Evolutionary conservation across 305 asterid genomes (phyloP), one percentile per base, ranked within the genome.

Genomic region (Fraxinus albicans): DNA sequence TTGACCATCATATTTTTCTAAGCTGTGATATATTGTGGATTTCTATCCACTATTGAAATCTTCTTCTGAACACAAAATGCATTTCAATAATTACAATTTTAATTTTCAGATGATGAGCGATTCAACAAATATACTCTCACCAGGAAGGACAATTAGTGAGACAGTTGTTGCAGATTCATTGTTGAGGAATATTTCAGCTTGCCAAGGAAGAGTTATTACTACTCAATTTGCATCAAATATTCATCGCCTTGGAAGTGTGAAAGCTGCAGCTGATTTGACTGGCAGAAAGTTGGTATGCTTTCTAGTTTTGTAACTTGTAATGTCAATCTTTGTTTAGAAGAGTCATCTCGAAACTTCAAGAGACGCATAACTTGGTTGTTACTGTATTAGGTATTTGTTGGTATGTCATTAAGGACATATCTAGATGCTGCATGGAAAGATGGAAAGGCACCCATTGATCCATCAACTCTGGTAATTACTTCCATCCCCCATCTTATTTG

Each of bases 391-490:
- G 99, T 94, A 34, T 97, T 97, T 90, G 99, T 97, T 87, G 99
- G 99, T 78, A 95, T 97, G 99, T 88, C 99, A 84, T 89, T 97
- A 91, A 92, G 98, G 92, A 95, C 98, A 65, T 97, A 97, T 89
- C 98, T 97, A 31, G 99, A 97, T 13, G 99, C 99, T 90, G 98
- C 99, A 21, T 97, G 98, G 98, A 97, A 86, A 90, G 99, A 94
- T 88, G 99, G 99, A 85, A 95, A 92, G 86, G 98, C 99, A 60
- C 98, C 98, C 33, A 93, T 97, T 76, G 99, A 97, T 91, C 99
- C 99, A 84, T 97, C 98, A 80, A 92, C 98, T 79, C 92, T 97
- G 98, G 99, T 97, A 93, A 91, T 84, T 60, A 33, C 78, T 79
- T 69, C 58, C 55, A 13, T 69, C 40, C 76, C 84, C 70, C 34